Conservation (phyloP, 768 basidiomycete species). For the Lactifluus volemus region DNA sequence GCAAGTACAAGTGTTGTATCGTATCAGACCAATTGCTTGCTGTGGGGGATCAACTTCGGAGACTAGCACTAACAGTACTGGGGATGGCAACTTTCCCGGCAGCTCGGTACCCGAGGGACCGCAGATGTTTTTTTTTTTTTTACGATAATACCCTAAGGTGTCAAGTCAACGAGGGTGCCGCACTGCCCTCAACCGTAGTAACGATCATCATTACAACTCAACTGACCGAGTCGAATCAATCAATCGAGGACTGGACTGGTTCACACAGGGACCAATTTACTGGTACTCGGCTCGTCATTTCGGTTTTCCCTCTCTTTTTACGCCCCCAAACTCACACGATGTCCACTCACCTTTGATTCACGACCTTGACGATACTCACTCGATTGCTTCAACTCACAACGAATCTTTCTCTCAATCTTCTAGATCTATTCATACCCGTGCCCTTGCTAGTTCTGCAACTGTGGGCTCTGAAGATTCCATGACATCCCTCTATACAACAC, state of each 20-base stretch:
- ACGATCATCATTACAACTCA: too few species aligned
- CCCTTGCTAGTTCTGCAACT: slow-evolving; percentile 6
- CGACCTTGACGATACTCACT: neutral
- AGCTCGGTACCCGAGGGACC: too few species aligned
- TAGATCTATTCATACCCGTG: slow-evolving; percentile 3
- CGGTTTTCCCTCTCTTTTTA: neutral
- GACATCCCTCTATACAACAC: neutral
- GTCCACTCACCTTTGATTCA: slow-evolving; percentile 2
- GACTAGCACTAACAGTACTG: too few species aligned
- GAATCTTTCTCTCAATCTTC: slow-evolving; percentile 34
- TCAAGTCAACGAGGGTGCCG: neutral
- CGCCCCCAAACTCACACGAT: neutral
- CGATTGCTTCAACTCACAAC: slow-evolving; percentile 12
- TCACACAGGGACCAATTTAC: neutral
- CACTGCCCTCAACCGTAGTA: neutral
- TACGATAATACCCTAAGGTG: too few species aligned
- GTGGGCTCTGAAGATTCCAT: neutral
- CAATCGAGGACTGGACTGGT: neutral
- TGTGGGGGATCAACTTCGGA: neutral
- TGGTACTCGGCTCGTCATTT: neutral
- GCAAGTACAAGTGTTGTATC: neutral
- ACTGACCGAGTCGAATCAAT: neutral
- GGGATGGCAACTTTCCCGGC: too few species aligned
- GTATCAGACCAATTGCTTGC: neutral
- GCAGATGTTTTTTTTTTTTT: too few species aligned